Percentiles rank a stretch among this genome's conserved stretches.
Evolutionary conservation across 352 stramenopile genomes (phyloP).

Genomic region (Saprolegnia parasitica): DNA sequence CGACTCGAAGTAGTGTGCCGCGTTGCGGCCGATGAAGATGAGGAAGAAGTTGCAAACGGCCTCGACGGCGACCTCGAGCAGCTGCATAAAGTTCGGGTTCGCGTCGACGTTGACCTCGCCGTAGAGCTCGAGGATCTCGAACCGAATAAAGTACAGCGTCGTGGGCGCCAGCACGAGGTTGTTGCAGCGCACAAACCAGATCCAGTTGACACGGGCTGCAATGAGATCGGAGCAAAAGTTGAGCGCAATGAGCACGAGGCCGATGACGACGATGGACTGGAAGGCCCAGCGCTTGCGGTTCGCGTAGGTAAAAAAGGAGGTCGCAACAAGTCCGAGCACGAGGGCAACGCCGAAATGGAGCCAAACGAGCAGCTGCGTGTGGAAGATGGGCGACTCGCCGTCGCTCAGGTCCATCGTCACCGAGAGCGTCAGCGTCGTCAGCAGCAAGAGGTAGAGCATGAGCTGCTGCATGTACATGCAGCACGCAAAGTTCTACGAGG

Average conservation of each 20-base stretch:
- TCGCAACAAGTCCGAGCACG: not conserved
- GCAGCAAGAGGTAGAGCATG: slow-evolving; percentile 4
- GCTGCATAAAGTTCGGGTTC: not conserved
- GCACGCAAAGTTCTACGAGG: slow-evolving; percentile 17
- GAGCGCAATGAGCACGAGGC: not conserved
- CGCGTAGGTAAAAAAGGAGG: not conserved
- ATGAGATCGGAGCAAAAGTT: not conserved
- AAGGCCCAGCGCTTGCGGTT: not conserved
- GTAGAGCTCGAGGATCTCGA: not conserved
- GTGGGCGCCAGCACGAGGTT: not conserved
- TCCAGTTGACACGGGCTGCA: not conserved
- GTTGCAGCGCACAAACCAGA: not conserved
- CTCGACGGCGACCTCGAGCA: not conserved
- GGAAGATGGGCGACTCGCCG: not conserved
- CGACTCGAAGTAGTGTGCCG: slow-evolving; percentile 7
- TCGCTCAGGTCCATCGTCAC: not conserved
- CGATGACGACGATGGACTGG: not conserved
- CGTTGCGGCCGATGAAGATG: not conserved
- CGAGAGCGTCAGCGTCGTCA: slow-evolving; percentile 20
- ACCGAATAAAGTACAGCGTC: not conserved
- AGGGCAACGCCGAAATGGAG: not conserved
- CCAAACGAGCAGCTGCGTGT: not conserved
- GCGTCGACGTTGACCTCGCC: not conserved
- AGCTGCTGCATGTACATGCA: slow-evolving; percentile 21
- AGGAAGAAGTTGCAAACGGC: not conserved